Evolutionary conservation across 129 eudicot species (phyloP), one percentile per base, ranked within the genome.

Genomic region (Arctium lappa): DNA sequence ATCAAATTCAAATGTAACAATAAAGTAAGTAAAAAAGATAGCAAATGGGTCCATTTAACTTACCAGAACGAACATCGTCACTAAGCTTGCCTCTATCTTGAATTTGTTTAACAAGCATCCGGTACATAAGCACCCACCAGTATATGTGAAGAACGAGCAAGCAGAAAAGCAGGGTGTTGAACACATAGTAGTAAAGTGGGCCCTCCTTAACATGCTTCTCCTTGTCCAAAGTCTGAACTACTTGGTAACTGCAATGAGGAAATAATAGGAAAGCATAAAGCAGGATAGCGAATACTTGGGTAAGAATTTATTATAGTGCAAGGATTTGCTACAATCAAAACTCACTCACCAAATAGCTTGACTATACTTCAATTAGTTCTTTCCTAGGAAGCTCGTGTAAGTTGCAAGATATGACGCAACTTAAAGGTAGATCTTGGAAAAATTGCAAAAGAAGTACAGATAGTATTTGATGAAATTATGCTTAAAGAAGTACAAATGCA

Each of bases 11-110:
- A 6, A 74, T 37, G 5, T 6, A 38, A 74, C 8, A 37, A 72
- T 42, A 11, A n/a, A 29, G 50, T 42, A 33, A 42, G 32, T 15
- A 3, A 37, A 72, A 33, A 16, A 15, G 27, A 7, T 72, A 37
- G 85, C 72, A 81, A 16, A 27, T 38, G 31, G 62, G 9, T 1
- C 10, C 16, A 38, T 32, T 42, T 15, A 36, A 87, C 98, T 85
- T 83, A 94, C 98, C 98, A n/a, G 98, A 94, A 75, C 98, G 91
- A 87, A 94, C 98, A 87, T 94, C 98, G 15, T 94, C 98, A 69
- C 97, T 92, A 72, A 94, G 87, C 72, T 83, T 86, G 78, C 98
- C 98, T 85, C 93, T 87, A 80, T 86, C 90, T 92, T 94, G 89
- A 82, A 94, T 91, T 88, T 94, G 98, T 91, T 92, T 92, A 75